These are phyloP conservation scores for Aspergillus sergii DNA, from an alignment of 2,329 filamentous ascomycete genomes.

Conservation along the genomic window DNA sequence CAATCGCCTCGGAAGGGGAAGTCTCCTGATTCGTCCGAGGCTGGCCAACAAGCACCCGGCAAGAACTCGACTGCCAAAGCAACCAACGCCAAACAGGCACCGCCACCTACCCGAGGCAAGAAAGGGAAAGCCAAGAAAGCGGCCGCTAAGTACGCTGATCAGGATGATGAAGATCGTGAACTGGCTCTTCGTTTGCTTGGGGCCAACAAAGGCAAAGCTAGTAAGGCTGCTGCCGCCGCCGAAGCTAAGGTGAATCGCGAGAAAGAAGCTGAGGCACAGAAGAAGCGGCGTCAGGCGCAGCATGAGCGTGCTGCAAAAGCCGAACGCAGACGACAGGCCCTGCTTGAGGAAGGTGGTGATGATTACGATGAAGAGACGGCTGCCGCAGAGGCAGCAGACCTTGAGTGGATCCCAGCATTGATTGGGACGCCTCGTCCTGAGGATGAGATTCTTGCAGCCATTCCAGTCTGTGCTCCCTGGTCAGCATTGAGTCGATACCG, in stretches of 20 bases:
- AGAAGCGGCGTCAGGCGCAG: conserved; percentile 75
- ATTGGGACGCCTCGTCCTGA: conserved; percentile 77
- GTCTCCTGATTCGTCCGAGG: conserved; percentile 21
- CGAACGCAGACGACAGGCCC: conserved; percentile 67
- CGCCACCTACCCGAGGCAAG: conserved; percentile 65
- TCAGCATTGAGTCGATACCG: conserved; percentile 70
- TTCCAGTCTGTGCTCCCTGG: conserved; percentile 67
- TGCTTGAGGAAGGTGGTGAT: conserved; percentile 68
- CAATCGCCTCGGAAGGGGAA: conserved; percentile 36
- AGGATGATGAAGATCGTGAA: conserved; percentile 90
- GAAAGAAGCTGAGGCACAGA: conserved; percentile 70
- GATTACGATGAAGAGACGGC: conserved; percentile 58
- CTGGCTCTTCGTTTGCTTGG: conserved; percentile 88
- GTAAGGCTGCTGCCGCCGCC: conserved; percentile 63
- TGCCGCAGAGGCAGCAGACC: conserved; percentile 51
- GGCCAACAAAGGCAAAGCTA: conserved; percentile 56
- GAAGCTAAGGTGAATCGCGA: conserved; percentile 69
- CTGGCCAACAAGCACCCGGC: conserved; percentile 12
- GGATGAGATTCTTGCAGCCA: conserved; percentile 69
- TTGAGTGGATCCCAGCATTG: conserved; percentile 65
- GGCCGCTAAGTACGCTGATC: conserved; percentile 85
- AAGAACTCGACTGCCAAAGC: conserved; percentile 22
- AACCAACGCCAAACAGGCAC: conserved; percentile 18
- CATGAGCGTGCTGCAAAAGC: conserved; percentile 73
- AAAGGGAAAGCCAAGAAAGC: conserved; percentile 83